phyloP scores from a whole-genome alignment of 768 basidiomycete genomes.

The Hericium rajendrae region DNA sequence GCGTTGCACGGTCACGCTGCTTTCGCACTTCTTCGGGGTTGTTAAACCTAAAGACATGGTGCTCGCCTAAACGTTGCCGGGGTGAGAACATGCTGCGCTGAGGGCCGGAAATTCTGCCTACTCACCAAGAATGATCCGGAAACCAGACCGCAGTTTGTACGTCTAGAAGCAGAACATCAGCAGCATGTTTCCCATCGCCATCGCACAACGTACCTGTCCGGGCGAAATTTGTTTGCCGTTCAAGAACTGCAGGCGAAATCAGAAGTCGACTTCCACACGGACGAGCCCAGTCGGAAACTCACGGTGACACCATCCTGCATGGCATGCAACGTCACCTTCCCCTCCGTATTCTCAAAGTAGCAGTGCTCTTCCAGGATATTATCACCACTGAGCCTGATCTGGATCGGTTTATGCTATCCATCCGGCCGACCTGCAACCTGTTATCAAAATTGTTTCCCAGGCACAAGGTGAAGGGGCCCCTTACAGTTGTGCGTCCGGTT shows the following conservation, averaged over 20 bases:
- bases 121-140: constrained; percentile 89
- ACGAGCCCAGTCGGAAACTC: constrained; percentile 19
- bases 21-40: constrained; percentile 93
- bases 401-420: constrained; percentile 73
- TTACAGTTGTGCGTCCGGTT: constrained; percentile 66
- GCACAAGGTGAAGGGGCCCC: constrained; percentile 14
- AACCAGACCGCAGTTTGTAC: constrained; percentile 86
- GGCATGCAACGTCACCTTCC: constrained; percentile 74
- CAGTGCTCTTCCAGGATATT: constrained; percentile 93
- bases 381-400: constrained; percentile 87
- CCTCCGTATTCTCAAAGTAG: constrained; percentile 77
- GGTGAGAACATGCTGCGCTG: background rate
- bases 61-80: constrained; percentile 52
- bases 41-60: constrained; percentile 97
- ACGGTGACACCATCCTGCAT: constrained; percentile 79
- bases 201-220: constrained; percentile 47
- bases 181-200: background rate
- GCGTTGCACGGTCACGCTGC: constrained; percentile 72
- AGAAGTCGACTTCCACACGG: constrained; percentile 1
- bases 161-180: constrained; percentile 29
- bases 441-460: constrained; percentile 5
- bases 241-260: constrained; percentile 51
- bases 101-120: constrained; percentile 2
- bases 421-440: constrained; percentile 61
- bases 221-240: constrained; percentile 85